Evolutionary conservation across 2,329 filamentous ascomycete species (phyloP), one percentile per base, ranked within the genome.

Genomic region (Drechslerella dactyloides): DNA sequence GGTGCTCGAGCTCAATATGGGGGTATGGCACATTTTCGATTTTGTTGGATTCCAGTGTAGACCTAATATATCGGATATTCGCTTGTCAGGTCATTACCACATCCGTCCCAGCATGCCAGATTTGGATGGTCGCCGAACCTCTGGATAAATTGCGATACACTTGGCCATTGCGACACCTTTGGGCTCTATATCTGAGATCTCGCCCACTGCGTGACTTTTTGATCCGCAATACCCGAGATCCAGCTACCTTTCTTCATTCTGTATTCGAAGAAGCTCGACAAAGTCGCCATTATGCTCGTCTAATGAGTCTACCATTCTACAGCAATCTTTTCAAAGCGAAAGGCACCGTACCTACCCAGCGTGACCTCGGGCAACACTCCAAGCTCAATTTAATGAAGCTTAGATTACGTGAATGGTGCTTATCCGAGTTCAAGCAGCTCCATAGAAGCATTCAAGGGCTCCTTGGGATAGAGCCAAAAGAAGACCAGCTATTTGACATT

Each of bases 1-100:
- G 6, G 24, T 58, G 4, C 11, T 70, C 11, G 66, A 70, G 21
- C 59, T 70, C 23, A 64, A 70, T n/a, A 70, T 55, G 17, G 66
- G 66, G 3, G 66, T 70, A 70, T 52, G 35, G 30, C 15, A 6
- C 46, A 35, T 6, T n/a, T n/a, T n/a, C n/a, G n/a, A n/a, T n/a
- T n/a, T n/a, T n/a, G n/a, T n/a, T n/a, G n/a, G n/a, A n/a, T n/a
- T n/a, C n/a, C n/a, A n/a, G n/a, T n/a, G n/a, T n/a, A n/a, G n/a
- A n/a, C n/a, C n/a, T n/a, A n/a, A n/a, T n/a, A n/a, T n/a, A n/a
- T n/a, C n/a, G n/a, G n/a, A n/a, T n/a, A 37, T 10, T 13, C 35
- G 6, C 42, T 15, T 17, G n/a, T 21, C 24, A 70, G 66, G 58
- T 70, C 6, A 56, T 70, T 30, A 70, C 53, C 13, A 70, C 66